Percentiles rank a stretch among this genome's conserved stretches.
Conservation (phyloP, 2,329 filamentous ascomycete genomes). For the Beauveria varroae region DNA sequence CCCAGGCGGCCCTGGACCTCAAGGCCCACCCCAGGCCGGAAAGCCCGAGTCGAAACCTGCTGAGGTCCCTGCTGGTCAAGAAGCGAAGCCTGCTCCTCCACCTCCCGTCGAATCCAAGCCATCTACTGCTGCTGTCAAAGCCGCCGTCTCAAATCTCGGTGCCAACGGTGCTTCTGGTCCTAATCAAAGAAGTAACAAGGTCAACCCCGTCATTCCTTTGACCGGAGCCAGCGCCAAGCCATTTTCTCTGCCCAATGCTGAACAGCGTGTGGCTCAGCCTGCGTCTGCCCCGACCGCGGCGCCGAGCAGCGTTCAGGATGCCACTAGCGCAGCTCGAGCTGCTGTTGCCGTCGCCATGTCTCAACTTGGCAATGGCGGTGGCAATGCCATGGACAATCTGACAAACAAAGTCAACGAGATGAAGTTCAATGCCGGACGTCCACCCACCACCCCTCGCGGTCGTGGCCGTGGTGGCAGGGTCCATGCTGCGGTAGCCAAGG, state of each 20-base stretch:
- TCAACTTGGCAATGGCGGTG: constrained; percentile 45
- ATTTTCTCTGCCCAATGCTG: constrained; percentile 25
- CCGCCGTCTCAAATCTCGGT: constrained; percentile 34
- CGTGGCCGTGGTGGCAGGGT: constrained; percentile 42
- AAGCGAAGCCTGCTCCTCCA: constrained; percentile 54
- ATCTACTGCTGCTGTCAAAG: constrained; percentile 34
- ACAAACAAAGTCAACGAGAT: constrained; percentile 71
- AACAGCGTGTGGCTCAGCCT: constrained; percentile 22
- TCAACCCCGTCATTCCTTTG: constrained; percentile 60
- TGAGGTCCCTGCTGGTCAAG: constrained; percentile 31
- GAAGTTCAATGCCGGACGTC: constrained; percentile 53
- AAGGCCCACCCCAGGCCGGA: constrained; percentile 25
- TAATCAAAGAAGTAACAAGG: constrained; percentile 33
- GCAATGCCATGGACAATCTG: constrained; percentile 58
- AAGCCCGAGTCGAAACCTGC: constrained; percentile 31
- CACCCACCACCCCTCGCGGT: constrained; percentile 41
- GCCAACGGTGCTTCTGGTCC: constrained; percentile 26
- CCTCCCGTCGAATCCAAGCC: constrained; percentile 65
- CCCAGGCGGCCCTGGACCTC: constrained; percentile 44
- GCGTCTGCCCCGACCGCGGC: constrained; percentile 28
- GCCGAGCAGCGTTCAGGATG: constrained; percentile 47
- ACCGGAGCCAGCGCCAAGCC: constrained; percentile 37
- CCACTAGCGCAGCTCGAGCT: constrained; percentile 66
- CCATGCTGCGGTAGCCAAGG: constrained; percentile 45
- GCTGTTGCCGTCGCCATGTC: constrained; percentile 78